Base-by-base conservation (phyloP, 2,329 filamentous ascomycete species). In the Monilinia polystroma region DNA sequence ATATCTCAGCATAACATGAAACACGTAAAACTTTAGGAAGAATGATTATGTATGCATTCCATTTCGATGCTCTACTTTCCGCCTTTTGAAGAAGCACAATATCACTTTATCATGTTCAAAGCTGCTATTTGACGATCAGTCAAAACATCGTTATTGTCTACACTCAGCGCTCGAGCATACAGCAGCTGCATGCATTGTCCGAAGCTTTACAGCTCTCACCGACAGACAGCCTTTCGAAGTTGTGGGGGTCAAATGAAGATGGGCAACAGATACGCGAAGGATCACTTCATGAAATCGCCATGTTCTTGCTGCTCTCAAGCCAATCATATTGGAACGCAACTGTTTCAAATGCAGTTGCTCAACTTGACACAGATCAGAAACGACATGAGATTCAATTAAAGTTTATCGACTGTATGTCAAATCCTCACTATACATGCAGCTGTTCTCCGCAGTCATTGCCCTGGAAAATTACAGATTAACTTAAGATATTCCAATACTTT, bases 341-440 rank as follows among this genome's bases (percentile, higher is more conserved):
- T 32, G 38, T 56, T 8, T 23, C 53, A 56, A 56, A 56, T 14
- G 35, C 20, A 23, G 32, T 38, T 23, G 20, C 32, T 41, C 54
- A 23, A 23, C n/a, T 41, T 32, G 54, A 70, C 67, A 70, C 68
- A 51, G 49, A 16, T 35, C 45, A 43, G 43, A 35, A 41, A 49
- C 18, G 35, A 16, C 41, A 47, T 12, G 41, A 29, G 12, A 23
- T 45, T 32, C 41, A 45, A 60, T 23, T 60, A 29, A 41, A 23
- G 2, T 32, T 60, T 20, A n/a, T 47, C 16, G 23, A 60, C 26
- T 49, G 57, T 16, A 60, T 49, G 11, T 41, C 45, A 60, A 56
- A 32, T n/a, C 54, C 12, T 16, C 55, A 26, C 38, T 57, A 18
- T 45, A 45, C 16, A 45, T 45, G 38, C 38, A 57, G 41, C 56